Conservation (phyloP, 192 early-diverging fungal species). For the Obelidium mucronatum region DNA sequence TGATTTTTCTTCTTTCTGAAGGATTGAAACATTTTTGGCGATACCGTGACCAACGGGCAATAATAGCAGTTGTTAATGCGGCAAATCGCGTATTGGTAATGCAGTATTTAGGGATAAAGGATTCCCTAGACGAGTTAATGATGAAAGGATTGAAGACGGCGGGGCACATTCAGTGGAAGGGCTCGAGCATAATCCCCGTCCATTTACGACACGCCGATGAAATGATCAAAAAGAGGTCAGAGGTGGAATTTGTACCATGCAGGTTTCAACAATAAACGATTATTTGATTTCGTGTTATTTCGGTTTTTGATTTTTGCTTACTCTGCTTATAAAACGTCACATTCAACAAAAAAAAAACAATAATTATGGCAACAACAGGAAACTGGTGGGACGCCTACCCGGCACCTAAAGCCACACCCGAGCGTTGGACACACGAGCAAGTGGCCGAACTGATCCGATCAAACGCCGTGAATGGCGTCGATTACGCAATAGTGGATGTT, state of each 20-base stretch:
- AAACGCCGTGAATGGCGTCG: neutral
- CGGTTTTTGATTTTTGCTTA: too few species aligned
- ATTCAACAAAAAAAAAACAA: neutral
- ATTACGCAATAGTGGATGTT: slow-evolving; percentile 27
- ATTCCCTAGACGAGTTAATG: neutral
- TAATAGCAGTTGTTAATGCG: neutral
- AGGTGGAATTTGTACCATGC: neutral
- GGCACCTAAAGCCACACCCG: slow-evolving; percentile 18
- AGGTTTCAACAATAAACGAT: too few species aligned
- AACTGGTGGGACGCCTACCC: slow-evolving; percentile 34
- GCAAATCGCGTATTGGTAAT: neutral
- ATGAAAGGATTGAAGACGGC: neutral
- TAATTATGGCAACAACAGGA: neutral
- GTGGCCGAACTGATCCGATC: slow-evolving; percentile 12
- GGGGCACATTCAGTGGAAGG: neutral
- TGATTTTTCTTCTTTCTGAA: neutral
- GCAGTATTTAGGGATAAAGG: neutral
- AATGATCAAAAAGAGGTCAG: neutral
- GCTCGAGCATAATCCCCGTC: neutral
- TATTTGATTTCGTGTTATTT: too few species aligned
- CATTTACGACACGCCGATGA: neutral
- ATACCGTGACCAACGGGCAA: neutral
- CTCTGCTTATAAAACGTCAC: too few species aligned
- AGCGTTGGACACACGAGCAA: slow-evolving; percentile 4
- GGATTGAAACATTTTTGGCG: neutral